These are phyloP conservation scores for Vitellaria paradoxa DNA, from an alignment of 179 eudicot genomes.

Conservation along the genomic window DNA sequence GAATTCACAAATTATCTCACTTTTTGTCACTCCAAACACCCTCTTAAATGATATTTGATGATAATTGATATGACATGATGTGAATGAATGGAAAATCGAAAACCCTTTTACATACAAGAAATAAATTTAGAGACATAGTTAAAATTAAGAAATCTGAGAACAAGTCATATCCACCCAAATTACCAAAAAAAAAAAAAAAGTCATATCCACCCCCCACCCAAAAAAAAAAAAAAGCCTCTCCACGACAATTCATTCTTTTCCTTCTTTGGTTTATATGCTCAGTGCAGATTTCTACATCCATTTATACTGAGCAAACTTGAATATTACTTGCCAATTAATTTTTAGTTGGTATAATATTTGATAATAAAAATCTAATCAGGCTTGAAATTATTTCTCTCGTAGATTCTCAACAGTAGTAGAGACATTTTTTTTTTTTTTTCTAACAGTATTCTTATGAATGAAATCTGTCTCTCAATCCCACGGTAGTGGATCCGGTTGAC, in stretches of 20 bases:
- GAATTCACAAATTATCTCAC: no score
- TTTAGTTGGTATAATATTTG: neutral
- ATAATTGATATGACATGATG: no score
- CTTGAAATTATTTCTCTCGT: neutral
- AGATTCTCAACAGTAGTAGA: neutral
- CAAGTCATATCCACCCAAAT: neutral
- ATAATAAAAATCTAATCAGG: neutral
- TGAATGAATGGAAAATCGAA: no score
- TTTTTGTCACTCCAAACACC: no score
- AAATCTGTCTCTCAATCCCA: constrained; percentile 1
- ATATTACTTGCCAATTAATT: neutral
- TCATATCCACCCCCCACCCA: neutral
- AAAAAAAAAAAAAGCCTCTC: no score
- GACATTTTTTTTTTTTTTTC: neutral
- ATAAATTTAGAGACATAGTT: neutral
- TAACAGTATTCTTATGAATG: neutral
- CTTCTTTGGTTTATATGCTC: neutral
- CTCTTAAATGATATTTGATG: no score
- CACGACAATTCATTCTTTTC: neutral
- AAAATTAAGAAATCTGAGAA: neutral
- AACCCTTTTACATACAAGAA: no score
- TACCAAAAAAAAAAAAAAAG: no score
- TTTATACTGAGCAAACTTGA: neutral
- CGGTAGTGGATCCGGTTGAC: constrained; percentile 5
- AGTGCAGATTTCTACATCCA: neutral